Base-by-base conservation (phyloP, 495 filamentous ascomycete genomes). In the Penicillium pancosmium region DNA sequence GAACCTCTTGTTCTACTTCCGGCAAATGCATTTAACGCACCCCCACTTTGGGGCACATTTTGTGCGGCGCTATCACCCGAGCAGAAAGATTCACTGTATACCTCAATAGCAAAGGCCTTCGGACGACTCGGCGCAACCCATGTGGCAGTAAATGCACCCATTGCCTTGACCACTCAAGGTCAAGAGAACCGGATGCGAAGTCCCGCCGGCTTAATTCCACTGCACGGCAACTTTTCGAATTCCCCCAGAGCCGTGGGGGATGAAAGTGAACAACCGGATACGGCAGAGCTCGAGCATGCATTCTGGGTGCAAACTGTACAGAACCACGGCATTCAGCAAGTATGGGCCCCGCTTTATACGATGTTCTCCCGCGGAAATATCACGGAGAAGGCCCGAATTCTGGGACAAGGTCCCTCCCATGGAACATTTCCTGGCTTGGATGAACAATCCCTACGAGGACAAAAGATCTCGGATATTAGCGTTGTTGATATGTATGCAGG, bases 311-410 rank as follows among this genome's bases (percentile, higher is more conserved):
- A 85, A 4, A 83, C 83, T 0, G 81, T 85, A 6, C 82, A 77
- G 23, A 93, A 97, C 68, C 90, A 93, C 67, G 86, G 86, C 9
- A 88, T 97, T 51, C 67, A 72, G n/a, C 93, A 97, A 72, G 87
- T 80, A 31, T 97, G 92, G 92, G 86, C 91, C 4, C 93, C 93
- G 13, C 72, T 84, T 0, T 90, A 91, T 73, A 96, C 91, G 13
- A 97, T 97, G 93, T 97, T 97, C 68, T 89, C 84, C 7, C 81
- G 91, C 2, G 93, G 93, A 9, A 97, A 97, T 66, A 73, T 96
- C 49, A 87, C 82, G n/a, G 93, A 97, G 72, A 97, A 97, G 65
- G 84, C 88, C 0, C 78, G 93, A 10, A 71, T 97, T 1, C 71
- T 93, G 25, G 64, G 66, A 8, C 60, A 68, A 16, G 60, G 60